Percentiles rank a stretch among this genome's conserved stretches.
Conservation (phyloP, 2,329 filamentous ascomycete genomes). For the Simplicillium sp. region DNA sequence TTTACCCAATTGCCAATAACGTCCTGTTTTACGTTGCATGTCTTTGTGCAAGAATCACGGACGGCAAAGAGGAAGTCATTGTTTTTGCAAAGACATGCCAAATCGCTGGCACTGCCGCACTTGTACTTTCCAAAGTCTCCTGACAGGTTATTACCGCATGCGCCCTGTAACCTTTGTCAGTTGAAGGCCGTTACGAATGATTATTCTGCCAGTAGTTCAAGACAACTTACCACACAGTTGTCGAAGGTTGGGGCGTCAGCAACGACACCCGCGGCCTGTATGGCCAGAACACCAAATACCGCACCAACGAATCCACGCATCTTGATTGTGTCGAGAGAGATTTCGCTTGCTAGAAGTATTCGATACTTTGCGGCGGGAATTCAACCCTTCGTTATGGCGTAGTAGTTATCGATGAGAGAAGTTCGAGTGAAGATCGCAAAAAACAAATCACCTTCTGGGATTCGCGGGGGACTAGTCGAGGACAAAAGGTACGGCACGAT, state of each 20-base stretch:
- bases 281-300: background rate
- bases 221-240: too few species aligned
- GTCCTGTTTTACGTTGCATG: slow-evolving; percentile 14
- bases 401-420: too few species aligned
- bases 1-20: slow-evolving; percentile 2
- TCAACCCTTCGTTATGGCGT: too few species aligned
- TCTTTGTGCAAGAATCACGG: slow-evolving; percentile 27
- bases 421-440: too few species aligned
- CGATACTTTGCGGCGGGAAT: too few species aligned
- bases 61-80: slow-evolving; percentile 24
- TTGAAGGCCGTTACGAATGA: background rate
- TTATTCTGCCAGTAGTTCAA: background rate
- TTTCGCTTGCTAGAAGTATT: too few species aligned
- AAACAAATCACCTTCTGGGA: too few species aligned
- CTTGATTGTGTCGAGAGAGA: background rate
- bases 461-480: too few species aligned
- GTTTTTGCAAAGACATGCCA: slow-evolving; percentile 30
- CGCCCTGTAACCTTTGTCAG: background rate
- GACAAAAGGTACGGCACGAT: too few species aligned
- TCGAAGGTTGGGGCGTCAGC: background rate
- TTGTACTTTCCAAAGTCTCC: slow-evolving; percentile 6
- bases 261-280: background rate
- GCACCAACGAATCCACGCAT: background rate
- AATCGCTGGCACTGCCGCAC: slow-evolving; percentile 19
- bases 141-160: too few species aligned